Evolutionary conservation across 2,329 filamentous ascomycete genomes (phyloP), one percentile per base, ranked within the genome.

Genomic region (Plectosphaerella sp.): DNA sequence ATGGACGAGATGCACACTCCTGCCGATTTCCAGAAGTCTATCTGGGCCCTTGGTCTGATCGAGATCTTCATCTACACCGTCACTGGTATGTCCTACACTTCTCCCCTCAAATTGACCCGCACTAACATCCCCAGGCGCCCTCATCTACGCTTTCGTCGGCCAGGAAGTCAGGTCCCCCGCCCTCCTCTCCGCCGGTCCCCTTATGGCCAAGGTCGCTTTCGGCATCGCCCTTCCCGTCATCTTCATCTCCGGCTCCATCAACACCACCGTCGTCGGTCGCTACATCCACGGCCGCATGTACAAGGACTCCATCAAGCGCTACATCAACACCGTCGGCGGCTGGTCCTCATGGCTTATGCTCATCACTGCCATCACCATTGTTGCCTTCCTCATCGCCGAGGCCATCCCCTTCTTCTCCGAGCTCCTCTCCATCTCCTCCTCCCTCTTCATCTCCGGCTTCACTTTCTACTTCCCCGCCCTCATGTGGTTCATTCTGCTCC

Each of bases 351-450:
- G 88, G 88, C 62, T 84, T 14, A 70, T 53, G 3, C 80, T 91
- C 11, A 78, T 83, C 25, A 66, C 76, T 1, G 58, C 65, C 47
- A 65, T 86, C 43, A 91, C 87, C 72, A 49, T 86, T 11, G 50
- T 87, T 12, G 84, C 84, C 4, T 91, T 84, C 78, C 65, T 91
- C 58, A 84, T 91, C 57, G 87, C 87, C 14, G 82, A 87, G 62
- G 80, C 84, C 1, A 86, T 91, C 45, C 88, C 88, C 3, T 84
- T 86, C 64, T 92, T 91, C 72, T 81, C 80, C 56, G 76, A 86
- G 48, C 72, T 91, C 45, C 70, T 91, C n/a, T 72, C 74, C 52
- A 75, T 79, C 61, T 72, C 65, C 47, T 78, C 76, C 2, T 69
- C 75, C 2, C 71, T 79, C 28, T 79, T 79, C 63, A 68, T 79